A percentile compares a stretch with the other conserved stretches of the same genome.
Evolutionary conservation across 768 basidiomycete genomes (phyloP).

Genomic region (Psilocybe tampanensis): DNA sequence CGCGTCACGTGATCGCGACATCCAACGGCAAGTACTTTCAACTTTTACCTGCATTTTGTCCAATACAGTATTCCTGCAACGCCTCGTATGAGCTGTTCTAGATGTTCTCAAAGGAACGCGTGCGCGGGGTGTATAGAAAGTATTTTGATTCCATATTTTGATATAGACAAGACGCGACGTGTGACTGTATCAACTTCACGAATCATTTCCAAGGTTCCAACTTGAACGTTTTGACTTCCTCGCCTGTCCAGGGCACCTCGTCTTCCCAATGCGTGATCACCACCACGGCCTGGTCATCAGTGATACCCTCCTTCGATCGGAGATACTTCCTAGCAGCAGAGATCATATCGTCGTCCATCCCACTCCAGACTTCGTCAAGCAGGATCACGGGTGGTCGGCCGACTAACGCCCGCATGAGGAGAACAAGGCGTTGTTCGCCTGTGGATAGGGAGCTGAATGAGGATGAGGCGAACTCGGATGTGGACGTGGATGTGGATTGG

Average conservation of each 20-base stretch:
- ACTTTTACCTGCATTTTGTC: too few species aligned
- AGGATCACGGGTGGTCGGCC: constrained; percentile 73
- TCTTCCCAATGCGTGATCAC: constrained; percentile 91
- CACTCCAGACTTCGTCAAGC: constrained; percentile 92
- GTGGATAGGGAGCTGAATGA: constrained; percentile 67
- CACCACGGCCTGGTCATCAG: constrained; percentile 71
- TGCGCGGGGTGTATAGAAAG: background rate
- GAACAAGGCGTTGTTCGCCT: constrained; percentile 78
- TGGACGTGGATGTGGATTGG: background rate
- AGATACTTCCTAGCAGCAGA: constrained; percentile 64
- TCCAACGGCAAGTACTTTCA: too few species aligned
- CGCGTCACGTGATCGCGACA: background rate
- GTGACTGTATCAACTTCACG: background rate
- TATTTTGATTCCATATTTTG: background rate
- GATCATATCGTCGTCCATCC: constrained; percentile 86
- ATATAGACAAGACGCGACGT: too few species aligned
- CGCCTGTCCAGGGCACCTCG: constrained; percentile 80
- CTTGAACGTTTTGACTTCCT: constrained; percentile 38
- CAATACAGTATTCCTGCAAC: background rate
- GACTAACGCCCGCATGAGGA: constrained; percentile 87
- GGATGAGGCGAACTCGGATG: constrained; percentile 41
- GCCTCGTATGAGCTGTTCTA: too few species aligned
- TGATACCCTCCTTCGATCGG: constrained; percentile 44
- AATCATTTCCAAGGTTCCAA: background rate
- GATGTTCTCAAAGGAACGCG: background rate